Conservation (phyloP, 352 stramenopile species). For the Thalassiosira mediterranea region DNA sequence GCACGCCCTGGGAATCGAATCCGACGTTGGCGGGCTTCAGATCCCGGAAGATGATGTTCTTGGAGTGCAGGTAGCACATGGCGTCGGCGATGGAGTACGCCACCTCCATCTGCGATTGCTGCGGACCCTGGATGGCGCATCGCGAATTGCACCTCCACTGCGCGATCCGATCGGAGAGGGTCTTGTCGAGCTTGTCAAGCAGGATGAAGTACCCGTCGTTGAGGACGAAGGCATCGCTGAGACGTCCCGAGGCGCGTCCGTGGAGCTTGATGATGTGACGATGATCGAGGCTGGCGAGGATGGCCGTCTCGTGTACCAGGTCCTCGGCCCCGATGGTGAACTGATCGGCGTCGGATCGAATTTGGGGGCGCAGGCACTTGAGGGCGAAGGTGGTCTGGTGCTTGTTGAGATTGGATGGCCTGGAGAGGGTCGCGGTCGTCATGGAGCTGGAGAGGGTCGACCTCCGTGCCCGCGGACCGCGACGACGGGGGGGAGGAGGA, state of each 20-base stretch:
- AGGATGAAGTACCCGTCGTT: slow-evolving; percentile 65
- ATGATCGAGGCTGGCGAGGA: slow-evolving; percentile 60
- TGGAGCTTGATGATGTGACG: slow-evolving; percentile 68
- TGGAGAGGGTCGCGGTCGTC: slow-evolving; percentile 24
- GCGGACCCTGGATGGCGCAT: neutral
- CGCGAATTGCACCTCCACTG: slow-evolving; percentile 5
- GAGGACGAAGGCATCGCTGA: slow-evolving; percentile 12
- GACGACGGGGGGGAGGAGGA: neutral
- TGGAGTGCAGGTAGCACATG: slow-evolving; percentile 89
- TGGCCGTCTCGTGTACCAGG: slow-evolving; percentile 55
- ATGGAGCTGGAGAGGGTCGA: slow-evolving; percentile 47
- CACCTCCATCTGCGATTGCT: slow-evolving; percentile 52
- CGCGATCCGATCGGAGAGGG: slow-evolving; percentile 26
- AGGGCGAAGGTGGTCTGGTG: slow-evolving; percentile 22
- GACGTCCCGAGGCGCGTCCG: slow-evolving; percentile 10
- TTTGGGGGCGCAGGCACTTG: slow-evolving; percentile 53
- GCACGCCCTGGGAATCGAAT: slow-evolving; percentile 88
- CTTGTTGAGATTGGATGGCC: neutral
- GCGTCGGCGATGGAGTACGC: slow-evolving; percentile 90
- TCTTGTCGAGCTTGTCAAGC: slow-evolving; percentile 37
- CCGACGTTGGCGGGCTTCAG: slow-evolving; percentile 92
- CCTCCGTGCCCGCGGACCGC: neutral
- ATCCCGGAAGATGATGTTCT: slow-evolving; percentile 88
- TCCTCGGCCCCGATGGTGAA: slow-evolving; percentile 36
- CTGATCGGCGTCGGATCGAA: slow-evolving; percentile 27